Evolutionary conservation across 2,329 filamentous ascomycete genomes (phyloP).

Genomic region (Talaromyces pinophilus): DNA sequence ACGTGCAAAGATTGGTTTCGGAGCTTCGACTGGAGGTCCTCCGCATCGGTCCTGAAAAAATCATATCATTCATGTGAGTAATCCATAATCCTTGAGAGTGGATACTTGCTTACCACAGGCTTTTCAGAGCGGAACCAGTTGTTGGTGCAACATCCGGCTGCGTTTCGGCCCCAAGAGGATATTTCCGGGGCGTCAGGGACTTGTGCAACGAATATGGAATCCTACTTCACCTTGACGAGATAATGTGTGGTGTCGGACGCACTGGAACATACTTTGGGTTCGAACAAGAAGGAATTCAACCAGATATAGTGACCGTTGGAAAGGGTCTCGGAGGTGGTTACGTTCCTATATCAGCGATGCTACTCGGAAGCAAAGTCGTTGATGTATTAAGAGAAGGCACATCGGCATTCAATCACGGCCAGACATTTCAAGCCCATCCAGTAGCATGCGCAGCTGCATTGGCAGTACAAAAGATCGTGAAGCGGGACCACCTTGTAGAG

Average conservation of each 20-base stretch:
- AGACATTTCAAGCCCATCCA: slow-evolving; percentile 63
- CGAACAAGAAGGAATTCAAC: slow-evolving; percentile 59
- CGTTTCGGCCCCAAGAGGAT: slow-evolving; percentile 65
- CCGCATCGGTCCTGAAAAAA: slow-evolving; percentile 47
- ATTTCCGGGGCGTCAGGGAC: slow-evolving; percentile 66
- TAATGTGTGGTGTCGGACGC: slow-evolving; percentile 67
- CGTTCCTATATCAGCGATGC: slow-evolving; percentile 56
- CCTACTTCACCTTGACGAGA: slow-evolving; percentile 74
- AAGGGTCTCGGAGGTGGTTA: slow-evolving; percentile 62
- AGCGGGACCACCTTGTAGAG: slow-evolving; percentile 57
- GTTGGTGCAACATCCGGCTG: slow-evolving; percentile 52
- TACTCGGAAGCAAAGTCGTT: slow-evolving; percentile 54
- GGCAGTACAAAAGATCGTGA: slow-evolving; percentile 62
- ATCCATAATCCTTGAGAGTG: no score
- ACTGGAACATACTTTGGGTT: slow-evolving; percentile 60
- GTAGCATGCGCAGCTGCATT: slow-evolving; percentile 60
- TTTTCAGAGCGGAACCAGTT: slow-evolving; percentile 47
- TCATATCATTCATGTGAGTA: slow-evolving; percentile 3
- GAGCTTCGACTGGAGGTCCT: slow-evolving; percentile 54
- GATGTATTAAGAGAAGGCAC: slow-evolving; percentile 52
- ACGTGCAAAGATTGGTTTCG: slow-evolving; percentile 42
- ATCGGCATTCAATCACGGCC: slow-evolving; percentile 58
- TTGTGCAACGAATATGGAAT: slow-evolving; percentile 71
- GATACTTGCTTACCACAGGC: not conserved
- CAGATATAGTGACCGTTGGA: slow-evolving; percentile 61